Percentiles rank a stretch among this genome's conserved stretches.
Evolutionary conservation across 805 yeast genomes (phyloP).

Genomic region (Alloascoidea hylecoeti): DNA sequence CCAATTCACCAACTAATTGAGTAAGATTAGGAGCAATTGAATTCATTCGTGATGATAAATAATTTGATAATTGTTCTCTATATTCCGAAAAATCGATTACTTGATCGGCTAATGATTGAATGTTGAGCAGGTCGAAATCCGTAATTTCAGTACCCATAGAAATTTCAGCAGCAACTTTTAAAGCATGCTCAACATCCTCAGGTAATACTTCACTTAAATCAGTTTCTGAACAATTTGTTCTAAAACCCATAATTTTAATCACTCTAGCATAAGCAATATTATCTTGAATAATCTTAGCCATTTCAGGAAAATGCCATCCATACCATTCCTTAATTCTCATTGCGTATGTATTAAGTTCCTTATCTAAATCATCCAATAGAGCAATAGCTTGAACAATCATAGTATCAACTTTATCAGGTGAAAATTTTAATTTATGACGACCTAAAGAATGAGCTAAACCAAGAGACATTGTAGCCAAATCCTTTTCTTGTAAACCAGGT

Average conservation of each 20-base stretch:
- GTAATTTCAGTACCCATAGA: slow-evolving; percentile 99
- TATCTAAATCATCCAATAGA: slow-evolving; percentile 88
- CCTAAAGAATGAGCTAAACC: slow-evolving; percentile 99
- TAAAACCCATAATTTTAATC: slow-evolving; percentile 83
- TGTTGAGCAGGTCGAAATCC: slow-evolving; percentile 75
- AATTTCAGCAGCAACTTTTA: slow-evolving; percentile 94
- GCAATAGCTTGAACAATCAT: slow-evolving; percentile 99
- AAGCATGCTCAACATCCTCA: slow-evolving; percentile 84
- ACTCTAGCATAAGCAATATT: slow-evolving; percentile 94
- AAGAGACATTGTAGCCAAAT: slow-evolving; percentile 85
- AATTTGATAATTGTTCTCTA: slow-evolving; percentile 91
- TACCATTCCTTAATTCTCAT: slow-evolving; percentile 99
- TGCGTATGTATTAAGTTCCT: slow-evolving; percentile 94
- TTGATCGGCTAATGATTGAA: slow-evolving; percentile 85
- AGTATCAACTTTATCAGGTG: slow-evolving; percentile 96
- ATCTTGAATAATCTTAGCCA: slow-evolving; percentile 93
- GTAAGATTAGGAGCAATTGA: slow-evolving; percentile 98
- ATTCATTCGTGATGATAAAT: slow-evolving; percentile 89
- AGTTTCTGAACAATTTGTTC: slow-evolving; percentile 82
- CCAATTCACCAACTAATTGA: slow-evolving; percentile 91
- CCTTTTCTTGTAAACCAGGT: slow-evolving; percentile 83
- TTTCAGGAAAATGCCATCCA: slow-evolving; percentile 99
- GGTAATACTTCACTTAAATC: slow-evolving; percentile 87
- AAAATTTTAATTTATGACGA: slow-evolving; percentile 93
- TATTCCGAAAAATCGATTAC: slow-evolving; percentile 92